phyloP scores from a whole-genome alignment of 129 eudicot species.

The Gnaphalium uliginosum region DNA sequence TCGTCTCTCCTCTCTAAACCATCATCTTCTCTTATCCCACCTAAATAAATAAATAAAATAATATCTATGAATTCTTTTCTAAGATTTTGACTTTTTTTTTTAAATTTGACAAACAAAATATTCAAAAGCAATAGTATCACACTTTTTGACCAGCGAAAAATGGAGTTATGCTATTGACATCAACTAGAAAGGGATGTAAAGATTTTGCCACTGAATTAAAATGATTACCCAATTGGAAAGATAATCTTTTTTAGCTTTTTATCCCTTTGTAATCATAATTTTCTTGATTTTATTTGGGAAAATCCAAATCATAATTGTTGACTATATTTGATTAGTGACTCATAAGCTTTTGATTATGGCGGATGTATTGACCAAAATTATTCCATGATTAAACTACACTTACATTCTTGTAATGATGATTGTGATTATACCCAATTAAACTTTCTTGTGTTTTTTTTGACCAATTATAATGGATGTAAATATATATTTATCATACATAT shows the following conservation, averaged over 20 bases:
- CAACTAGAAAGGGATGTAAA: constrained; percentile 15
- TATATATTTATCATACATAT: not conserved
- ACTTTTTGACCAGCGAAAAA: constrained; percentile 5
- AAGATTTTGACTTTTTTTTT: no score
- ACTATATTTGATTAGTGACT: constrained; percentile 17
- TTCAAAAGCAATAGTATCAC: no score
- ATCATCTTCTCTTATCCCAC: no score
- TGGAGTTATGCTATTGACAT: not conserved
- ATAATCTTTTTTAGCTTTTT: constrained; percentile 8
- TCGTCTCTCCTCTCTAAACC: no score
- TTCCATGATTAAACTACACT: constrained; percentile 15
- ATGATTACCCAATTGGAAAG: constrained; percentile 25
- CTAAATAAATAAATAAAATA: no score
- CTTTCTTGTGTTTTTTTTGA: constrained; percentile 5
- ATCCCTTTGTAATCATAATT: constrained; percentile 22
- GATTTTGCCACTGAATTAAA: constrained; percentile 16
- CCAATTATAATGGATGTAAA: not conserved
- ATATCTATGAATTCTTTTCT: no score
- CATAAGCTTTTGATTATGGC: constrained; percentile 9
- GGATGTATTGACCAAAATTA: constrained; percentile 17
- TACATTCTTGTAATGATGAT: constrained; percentile 23
- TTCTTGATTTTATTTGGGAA: constrained; percentile 10
- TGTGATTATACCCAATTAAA: constrained; percentile 8
- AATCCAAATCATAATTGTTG: constrained; percentile 13
- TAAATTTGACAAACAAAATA: no score